Percentiles rank a stretch among this genome's conserved stretches.
These are phyloP conservation scores for Podochytrium sp. DNA, from an alignment of 192 early-diverging fungal genomes.

Conservation along the genomic window DNA sequence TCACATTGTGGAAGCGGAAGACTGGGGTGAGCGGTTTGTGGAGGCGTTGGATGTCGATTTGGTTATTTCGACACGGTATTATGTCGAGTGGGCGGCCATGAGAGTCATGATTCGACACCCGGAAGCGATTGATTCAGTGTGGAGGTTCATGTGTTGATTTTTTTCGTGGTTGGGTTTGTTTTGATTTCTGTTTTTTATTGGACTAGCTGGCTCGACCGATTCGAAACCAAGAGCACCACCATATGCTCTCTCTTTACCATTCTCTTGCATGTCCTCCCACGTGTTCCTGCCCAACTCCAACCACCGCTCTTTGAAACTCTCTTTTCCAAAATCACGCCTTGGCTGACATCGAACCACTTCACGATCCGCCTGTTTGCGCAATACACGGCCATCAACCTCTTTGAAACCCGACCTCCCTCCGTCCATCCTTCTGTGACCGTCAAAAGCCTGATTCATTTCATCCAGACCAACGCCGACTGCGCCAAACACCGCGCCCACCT, in stretches of 20 bases:
- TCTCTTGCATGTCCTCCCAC: slow-evolving; percentile 38
- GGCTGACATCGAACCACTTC: slow-evolving; percentile 47
- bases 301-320: slow-evolving; percentile 28
- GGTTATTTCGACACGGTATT: slow-evolving; percentile 46
- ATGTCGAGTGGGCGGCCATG: slow-evolving; percentile 50
- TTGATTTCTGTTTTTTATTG: neutral
- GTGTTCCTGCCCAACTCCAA: slow-evolving; percentile 30
- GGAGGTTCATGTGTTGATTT: slow-evolving; percentile 5
- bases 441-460: slow-evolving; percentile 32
- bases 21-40: slow-evolving; percentile 31
- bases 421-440: neutral
- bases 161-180: neutral
- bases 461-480: slow-evolving; percentile 47
- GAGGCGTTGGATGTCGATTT: slow-evolving; percentile 46
- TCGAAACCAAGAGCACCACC: slow-evolving; percentile 41
- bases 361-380: slow-evolving; percentile 44
- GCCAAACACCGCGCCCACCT: slow-evolving; percentile 47
- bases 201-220: slow-evolving; percentile 31
- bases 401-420: neutral
- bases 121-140: neutral
- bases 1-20: slow-evolving; percentile 32
- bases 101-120: slow-evolving; percentile 21
- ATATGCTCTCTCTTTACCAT: slow-evolving; percentile 51
- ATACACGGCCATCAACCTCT: slow-evolving; percentile 4
- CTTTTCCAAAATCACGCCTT: slow-evolving; percentile 32